phyloP scores from a whole-genome alignment of 257 asterid genomes.

The Solanum chiquidenum region DNA sequence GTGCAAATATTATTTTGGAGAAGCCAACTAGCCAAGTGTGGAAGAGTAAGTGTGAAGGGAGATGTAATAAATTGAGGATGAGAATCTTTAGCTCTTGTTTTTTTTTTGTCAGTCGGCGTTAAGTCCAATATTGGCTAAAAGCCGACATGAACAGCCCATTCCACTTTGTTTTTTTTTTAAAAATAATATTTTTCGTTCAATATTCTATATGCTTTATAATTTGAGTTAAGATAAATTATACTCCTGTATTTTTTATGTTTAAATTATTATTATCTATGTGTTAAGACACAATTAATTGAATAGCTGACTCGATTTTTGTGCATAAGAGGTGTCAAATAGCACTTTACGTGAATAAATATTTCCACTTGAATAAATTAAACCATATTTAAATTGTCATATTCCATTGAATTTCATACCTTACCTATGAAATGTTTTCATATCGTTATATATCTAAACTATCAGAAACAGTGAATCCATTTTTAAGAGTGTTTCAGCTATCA shows the following conservation, averaged over 20 bases:
- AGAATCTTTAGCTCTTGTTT: not conserved
- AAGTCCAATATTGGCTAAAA: not conserved
- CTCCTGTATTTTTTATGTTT: too few relatives aligned
- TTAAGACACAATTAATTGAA: not conserved
- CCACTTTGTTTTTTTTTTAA: not conserved
- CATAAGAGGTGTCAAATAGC: not conserved
- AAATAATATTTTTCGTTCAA: not conserved
- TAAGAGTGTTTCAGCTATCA: too few relatives aligned
- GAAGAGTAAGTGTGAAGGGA: not conserved
- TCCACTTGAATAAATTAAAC: too few relatives aligned
- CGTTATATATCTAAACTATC: too few relatives aligned
- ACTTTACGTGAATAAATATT: too few relatives aligned
- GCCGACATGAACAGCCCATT: not conserved
- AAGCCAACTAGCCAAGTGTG: not conserved
- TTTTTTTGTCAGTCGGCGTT: not conserved
- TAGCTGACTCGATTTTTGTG: not conserved
- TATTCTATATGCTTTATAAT: not conserved
- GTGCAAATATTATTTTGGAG: not conserved
- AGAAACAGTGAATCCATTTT: too few relatives aligned
- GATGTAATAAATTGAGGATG: not conserved
- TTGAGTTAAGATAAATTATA: not conserved
- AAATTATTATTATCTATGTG: too few relatives aligned
- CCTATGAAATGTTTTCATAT: too few relatives aligned
- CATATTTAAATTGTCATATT: too few relatives aligned
- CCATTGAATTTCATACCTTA: too few relatives aligned